A percentile compares a stretch with the other conserved stretches of the same genome.
These are phyloP conservation scores for Cyberlindnera samutprakarnensis DNA, from an alignment of 805 yeast species.

Conservation along the genomic window DNA sequence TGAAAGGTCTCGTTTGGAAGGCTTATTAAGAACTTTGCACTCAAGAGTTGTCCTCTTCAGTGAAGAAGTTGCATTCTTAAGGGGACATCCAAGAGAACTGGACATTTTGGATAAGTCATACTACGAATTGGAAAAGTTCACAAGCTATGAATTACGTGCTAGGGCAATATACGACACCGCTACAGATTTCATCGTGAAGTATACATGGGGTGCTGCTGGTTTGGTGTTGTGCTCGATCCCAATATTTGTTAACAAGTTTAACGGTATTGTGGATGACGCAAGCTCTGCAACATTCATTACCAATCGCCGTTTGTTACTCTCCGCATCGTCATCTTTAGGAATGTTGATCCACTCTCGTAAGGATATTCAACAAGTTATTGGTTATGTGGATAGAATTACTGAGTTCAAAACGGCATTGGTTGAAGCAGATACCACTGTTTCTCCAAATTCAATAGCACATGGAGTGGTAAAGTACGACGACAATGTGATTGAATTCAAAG, in stretches of 20 bases:
- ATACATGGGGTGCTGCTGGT: conserved; percentile 96
- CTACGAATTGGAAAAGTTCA: conserved; percentile 72
- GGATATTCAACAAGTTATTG: conserved; percentile 74
- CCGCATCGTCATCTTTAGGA: conserved; percentile 85
- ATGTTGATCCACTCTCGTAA: conserved; percentile 79
- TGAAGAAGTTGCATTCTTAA: conserved; percentile 82
- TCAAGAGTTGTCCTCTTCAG: conserved; percentile 69
- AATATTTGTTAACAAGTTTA: conserved; percentile 56
- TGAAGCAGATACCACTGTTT: conserved; percentile 31
- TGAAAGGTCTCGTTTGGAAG: conserved; percentile 72
- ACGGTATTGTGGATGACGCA: conserved; percentile 29
- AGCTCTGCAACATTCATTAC: conserved; percentile 83
- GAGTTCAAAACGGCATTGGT: conserved; percentile 60
- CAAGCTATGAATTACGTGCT: conserved; percentile 67
- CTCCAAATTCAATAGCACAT: conserved; percentile 15
- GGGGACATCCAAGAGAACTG: conserved; percentile 76
- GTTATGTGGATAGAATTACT: conserved; percentile 70
- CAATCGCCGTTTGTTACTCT: conserved; percentile 72
- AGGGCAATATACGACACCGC: conserved; percentile 76
- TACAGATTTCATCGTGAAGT: conserved; percentile 83
- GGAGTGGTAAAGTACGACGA: conserved; percentile 39
- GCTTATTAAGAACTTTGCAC: conserved; percentile 76
- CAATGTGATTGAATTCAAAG: conserved; percentile 56
- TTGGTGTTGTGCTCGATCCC: conserved; percentile 83
- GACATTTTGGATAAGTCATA: conserved; percentile 72